phyloP scores from a whole-genome alignment of 495 filamentous ascomycete species.

The Daldinia caldariorum region DNA sequence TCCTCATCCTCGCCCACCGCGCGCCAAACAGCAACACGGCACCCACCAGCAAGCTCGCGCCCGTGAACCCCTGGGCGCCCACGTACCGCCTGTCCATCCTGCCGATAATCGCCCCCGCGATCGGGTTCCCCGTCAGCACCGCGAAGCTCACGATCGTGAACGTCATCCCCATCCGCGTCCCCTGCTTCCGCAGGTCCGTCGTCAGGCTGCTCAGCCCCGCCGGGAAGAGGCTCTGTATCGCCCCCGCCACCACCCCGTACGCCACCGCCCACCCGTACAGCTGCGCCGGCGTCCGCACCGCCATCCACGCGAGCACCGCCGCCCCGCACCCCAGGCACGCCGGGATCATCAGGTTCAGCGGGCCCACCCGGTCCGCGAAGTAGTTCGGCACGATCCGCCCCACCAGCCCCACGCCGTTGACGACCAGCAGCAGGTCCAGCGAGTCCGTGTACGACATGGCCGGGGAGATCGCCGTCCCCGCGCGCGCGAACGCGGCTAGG shows the following conservation, averaged over 20 bases:
- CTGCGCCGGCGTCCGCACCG: slow-evolving; percentile 58
- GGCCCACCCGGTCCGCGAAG: slow-evolving; percentile 68
- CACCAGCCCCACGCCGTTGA: slow-evolving; percentile 74
- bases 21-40: slow-evolving; percentile 55
- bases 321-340: slow-evolving; percentile 62
- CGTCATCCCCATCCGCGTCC: slow-evolving; percentile 81
- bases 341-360: slow-evolving; percentile 70
- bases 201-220: slow-evolving; percentile 68
- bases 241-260: slow-evolving; percentile 73
- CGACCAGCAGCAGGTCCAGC: slow-evolving; percentile 73
- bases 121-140: slow-evolving; percentile 75
- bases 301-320: slow-evolving; percentile 70
- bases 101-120: slow-evolving; percentile 73
- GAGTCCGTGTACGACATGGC: slow-evolving; percentile 62
- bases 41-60: slow-evolving; percentile 57
- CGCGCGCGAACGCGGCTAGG: slow-evolving; percentile 66
- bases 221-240: slow-evolving; percentile 75
- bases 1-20: slow-evolving; percentile 48
- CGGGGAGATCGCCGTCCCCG: slow-evolving; percentile 55
- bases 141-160: slow-evolving; percentile 80
- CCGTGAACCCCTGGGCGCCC: slow-evolving; percentile 72
- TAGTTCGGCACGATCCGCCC: slow-evolving; percentile 72
- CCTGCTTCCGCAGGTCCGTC: slow-evolving; percentile 72
- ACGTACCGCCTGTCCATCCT: slow-evolving; percentile 64
- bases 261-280: slow-evolving; percentile 70